These are phyloP conservation scores for Quercus variabilis DNA, from an alignment of 306 rosid genomes.

Conservation along the genomic window DNA sequence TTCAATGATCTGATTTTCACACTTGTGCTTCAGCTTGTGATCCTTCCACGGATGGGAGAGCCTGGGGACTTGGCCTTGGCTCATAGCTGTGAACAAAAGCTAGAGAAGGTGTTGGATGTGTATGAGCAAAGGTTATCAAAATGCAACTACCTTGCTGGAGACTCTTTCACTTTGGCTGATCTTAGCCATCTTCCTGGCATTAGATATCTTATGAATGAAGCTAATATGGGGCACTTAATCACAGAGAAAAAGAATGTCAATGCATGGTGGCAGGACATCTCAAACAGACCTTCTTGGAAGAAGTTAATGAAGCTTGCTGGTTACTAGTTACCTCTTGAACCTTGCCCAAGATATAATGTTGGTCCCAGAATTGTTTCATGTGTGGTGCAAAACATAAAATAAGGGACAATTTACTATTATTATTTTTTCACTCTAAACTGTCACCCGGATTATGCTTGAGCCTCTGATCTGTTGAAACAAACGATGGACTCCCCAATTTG, in stretches of 20 bases:
- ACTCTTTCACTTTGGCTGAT: constrained; percentile 57
- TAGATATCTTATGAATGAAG: constrained; percentile 35
- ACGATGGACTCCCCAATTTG: too few relatives aligned
- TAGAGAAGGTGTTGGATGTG: constrained; percentile 56
- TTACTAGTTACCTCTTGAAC: background rate
- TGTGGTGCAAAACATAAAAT: too few relatives aligned
- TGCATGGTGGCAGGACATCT: constrained; percentile 68
- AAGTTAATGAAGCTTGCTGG: constrained; percentile 37
- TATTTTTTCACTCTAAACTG: too few relatives aligned
- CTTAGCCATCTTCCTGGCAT: constrained; percentile 65
- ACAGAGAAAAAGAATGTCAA: constrained; percentile 46
- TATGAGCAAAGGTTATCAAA: constrained; percentile 47
- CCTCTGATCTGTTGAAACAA: too few relatives aligned
- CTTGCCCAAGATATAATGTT: too few relatives aligned
- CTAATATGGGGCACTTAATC: constrained; percentile 49
- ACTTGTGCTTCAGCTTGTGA: constrained; percentile 45
- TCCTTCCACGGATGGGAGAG: constrained; percentile 53
- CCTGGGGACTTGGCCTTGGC: constrained; percentile 39
- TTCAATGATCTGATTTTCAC: constrained; percentile 59
- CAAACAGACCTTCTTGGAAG: constrained; percentile 64
- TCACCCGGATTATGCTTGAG: too few relatives aligned
- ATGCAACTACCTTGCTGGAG: constrained; percentile 54
- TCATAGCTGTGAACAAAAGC: constrained; percentile 29
- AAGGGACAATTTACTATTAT: too few relatives aligned
- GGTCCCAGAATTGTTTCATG: too few relatives aligned